Base-by-base conservation (phyloP, 768 basidiomycete genomes). In the Auriscalpium orientale region DNA sequence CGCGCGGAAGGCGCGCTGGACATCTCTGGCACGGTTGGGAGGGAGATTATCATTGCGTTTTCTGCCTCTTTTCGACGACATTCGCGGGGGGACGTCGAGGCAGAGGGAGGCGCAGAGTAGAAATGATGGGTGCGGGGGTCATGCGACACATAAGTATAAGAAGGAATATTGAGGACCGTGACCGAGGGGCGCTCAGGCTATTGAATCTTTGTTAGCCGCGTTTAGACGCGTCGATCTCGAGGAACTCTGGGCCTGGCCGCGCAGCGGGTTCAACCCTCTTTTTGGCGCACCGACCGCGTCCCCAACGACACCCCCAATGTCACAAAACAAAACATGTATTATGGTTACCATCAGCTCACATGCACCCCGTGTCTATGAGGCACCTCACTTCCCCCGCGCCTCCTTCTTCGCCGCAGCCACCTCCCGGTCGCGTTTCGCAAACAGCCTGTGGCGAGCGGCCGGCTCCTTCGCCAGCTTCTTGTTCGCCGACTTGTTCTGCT, bases 401-500 rank as follows among this genome's bases (percentile, higher is more conserved):
- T 78, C 78, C 63, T 79, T 79, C 56, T 75, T 72, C 34, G 77
- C 78, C 22, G 73, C 60, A 28, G 82, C 83, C 66, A 81, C 81
- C 36, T 88, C 84, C 73, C 86, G 87, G 58, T 91, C 89, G 40
- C 91, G 84, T 70, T 90, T 91, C 49, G 82, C 77, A 68, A 94
- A 93, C 22, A 92, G 69, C 70, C 88, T 90, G 76, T 90, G 83
- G 50, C 90, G 68, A 54, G 77, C 76, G 44, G 77, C 75, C 22
- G 63, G 64, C 47, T 78, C 77, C 53, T 69, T 68, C 28, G 87
- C 81, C 10, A 91, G 75, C 55, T 82, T 83, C 76, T 87, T 89
- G 78, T 95, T 95, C 51, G 85, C 89, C 20, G 86, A 88, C 70
- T 91, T 91, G 74, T 94, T 93, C 70, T 91, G 87, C 72, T 94